These are phyloP conservation scores for Saccharum spontaneum DNA, from an alignment of 176 grass and related monocot species.

Conservation along the genomic window DNA sequence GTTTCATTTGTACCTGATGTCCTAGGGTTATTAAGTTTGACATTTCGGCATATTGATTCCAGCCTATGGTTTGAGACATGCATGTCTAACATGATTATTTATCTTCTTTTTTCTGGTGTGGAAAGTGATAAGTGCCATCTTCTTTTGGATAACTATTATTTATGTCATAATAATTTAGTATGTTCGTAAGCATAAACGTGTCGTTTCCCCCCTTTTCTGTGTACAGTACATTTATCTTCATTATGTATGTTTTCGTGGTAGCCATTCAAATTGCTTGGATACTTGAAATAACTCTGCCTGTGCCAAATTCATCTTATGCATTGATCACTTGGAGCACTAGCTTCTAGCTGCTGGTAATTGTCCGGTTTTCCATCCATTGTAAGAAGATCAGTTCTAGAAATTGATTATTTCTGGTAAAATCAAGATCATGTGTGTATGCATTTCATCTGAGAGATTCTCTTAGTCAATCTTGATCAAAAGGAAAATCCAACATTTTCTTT, in stretches of 20 bases:
- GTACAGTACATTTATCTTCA: neutral
- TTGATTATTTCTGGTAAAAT: neutral
- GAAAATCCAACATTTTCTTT: neutral
- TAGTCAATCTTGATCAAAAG: neutral
- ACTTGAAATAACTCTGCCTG: neutral
- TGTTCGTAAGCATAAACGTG: neutral
- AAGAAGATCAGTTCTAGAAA: neutral
- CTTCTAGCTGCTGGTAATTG: neutral
- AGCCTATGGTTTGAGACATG: neutral
- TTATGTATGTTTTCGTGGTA: neutral
- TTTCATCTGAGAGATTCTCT: neutral
- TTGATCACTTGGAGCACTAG: neutral
- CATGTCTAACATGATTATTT: neutral
- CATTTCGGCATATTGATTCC: neutral
- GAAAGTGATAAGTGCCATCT: neutral
- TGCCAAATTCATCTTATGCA: neutral
- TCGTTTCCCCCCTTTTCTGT: neutral
- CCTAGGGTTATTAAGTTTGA: neutral
- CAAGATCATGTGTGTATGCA: neutral
- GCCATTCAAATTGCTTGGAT: neutral
- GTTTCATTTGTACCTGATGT: neutral
- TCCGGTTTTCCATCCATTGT: neutral
- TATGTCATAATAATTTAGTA: neutral
- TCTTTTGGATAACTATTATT: neutral
- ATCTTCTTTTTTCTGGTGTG: neutral